phyloP scores from a whole-genome alignment of 495 filamentous ascomycete genomes.

The Physcia stellaris region DNA sequence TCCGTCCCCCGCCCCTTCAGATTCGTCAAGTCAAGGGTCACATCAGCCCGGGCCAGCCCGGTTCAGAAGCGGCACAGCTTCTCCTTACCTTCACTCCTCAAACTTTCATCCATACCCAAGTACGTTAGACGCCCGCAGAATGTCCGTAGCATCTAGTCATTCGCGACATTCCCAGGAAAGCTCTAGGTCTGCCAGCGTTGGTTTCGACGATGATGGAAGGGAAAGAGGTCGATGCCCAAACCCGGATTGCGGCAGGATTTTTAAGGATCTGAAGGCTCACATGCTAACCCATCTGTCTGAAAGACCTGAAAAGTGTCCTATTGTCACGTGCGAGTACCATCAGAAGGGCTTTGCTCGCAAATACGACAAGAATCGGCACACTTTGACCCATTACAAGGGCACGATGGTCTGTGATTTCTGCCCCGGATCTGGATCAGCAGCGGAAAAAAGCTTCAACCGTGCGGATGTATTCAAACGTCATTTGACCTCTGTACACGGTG shows the following conservation, averaged over 20 bases:
- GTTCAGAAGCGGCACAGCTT: constrained; percentile 17
- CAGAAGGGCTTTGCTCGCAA: constrained; percentile 92
- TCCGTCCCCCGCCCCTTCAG: constrained; percentile 20
- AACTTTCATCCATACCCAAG: constrained; percentile 24
- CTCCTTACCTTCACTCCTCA: constrained; percentile 25
- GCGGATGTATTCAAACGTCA: constrained; percentile 99
- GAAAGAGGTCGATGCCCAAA: constrained; percentile 67
- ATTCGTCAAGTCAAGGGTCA: constrained; percentile 19
- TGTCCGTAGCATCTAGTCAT: constrained; percentile 42
- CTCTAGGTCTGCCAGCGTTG: constrained; percentile 34
- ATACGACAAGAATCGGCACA: constrained; percentile 98
- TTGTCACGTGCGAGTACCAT: constrained; percentile 87
- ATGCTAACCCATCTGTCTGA: constrained; percentile 93
- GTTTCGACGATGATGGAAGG: constrained; percentile 47
- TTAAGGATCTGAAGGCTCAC: constrained; percentile 90
- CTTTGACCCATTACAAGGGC: constrained; percentile 95
- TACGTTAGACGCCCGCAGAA: constrained; percentile 24
- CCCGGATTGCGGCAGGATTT: constrained; percentile 75
- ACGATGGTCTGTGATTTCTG: constrained; percentile 99
- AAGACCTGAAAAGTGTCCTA: constrained; percentile 92
- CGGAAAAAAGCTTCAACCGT: constrained; percentile 96
- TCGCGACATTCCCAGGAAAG: constrained; percentile 42
- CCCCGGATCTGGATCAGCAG: constrained; percentile 76
- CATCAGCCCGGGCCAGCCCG: constrained; percentile 16
- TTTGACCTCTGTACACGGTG: constrained; percentile 81